Conservation (phyloP, 805 yeast species). For the Pichia kluyveri region DNA sequence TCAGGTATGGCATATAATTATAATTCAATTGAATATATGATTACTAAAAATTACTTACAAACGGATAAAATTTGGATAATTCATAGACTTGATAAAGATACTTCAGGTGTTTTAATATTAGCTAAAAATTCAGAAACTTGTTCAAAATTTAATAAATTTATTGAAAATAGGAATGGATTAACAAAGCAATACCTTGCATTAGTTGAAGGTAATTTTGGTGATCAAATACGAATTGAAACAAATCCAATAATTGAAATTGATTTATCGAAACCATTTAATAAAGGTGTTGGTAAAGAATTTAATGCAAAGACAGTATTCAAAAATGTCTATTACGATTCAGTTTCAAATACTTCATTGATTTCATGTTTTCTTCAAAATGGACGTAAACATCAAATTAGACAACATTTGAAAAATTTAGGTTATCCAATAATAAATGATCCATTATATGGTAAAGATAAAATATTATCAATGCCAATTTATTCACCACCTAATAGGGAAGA, state of each 20-base stretch:
- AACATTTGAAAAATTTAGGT: conserved; percentile 39
- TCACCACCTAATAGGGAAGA: background rate
- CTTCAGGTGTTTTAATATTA: conserved; percentile 39
- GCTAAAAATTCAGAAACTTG: conserved; percentile 25
- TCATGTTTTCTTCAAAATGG: conserved; percentile 38
- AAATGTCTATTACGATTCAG: conserved; percentile 19
- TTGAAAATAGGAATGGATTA: conserved; percentile 10
- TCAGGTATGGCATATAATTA: conserved; percentile 31
- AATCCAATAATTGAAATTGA: conserved; percentile 28
- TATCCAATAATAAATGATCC: conserved; percentile 26
- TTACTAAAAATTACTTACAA: conserved; percentile 15
- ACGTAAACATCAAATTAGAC: conserved; percentile 44
- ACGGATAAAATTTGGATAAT: conserved; percentile 13
- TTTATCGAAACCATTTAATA: conserved; percentile 14
- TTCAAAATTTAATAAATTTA: background rate
- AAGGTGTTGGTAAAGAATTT: conserved; percentile 13
- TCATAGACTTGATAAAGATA: conserved; percentile 41
- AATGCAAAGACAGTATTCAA: conserved; percentile 15
- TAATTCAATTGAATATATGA: conserved; percentile 36
- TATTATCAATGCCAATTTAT: background rate
- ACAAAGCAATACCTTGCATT: conserved; percentile 36
- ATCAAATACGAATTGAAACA: conserved; percentile 15
- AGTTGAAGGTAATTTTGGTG: conserved; percentile 32
- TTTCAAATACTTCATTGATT: conserved; percentile 30
- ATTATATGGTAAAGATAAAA: conserved; percentile 17